Percentiles rank a stretch among this genome's conserved stretches.
Evolutionary conservation across 495 filamentous ascomycete species (phyloP).

Genomic region (Penicillium lagena): DNA sequence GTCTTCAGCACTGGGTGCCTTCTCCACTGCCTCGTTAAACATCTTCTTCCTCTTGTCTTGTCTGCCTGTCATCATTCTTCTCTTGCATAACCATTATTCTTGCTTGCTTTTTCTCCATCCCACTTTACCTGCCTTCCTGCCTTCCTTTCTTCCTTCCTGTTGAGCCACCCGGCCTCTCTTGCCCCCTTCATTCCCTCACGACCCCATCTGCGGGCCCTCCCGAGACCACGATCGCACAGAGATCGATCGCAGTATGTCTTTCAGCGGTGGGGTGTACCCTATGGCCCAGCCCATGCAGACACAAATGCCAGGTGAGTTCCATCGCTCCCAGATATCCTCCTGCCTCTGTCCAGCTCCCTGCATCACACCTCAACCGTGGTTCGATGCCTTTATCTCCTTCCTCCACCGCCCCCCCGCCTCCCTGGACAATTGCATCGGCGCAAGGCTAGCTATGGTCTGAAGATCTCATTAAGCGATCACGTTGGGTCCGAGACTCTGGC

Average conservation of each 20-base stretch:
- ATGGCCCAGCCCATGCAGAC: conserved; percentile 15
- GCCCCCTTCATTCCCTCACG: neutral
- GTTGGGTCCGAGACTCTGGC: no score
- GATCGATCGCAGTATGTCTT: neutral
- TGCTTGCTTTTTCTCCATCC: neutral
- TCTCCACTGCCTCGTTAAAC: no score
- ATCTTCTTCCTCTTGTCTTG: no score
- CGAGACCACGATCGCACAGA: neutral
- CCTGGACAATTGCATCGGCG: no score
- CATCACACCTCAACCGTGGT: no score
- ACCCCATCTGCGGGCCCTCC: neutral
- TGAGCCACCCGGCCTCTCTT: neutral
- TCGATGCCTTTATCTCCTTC: no score
- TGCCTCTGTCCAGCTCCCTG: no score
- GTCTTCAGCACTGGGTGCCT: no score
- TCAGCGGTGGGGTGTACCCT: conserved; percentile 18
- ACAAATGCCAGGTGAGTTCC: conserved; percentile 13
- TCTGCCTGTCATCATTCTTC: no score
- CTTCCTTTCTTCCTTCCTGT: neutral
- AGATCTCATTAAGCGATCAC: no score
- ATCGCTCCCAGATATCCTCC: neutral
- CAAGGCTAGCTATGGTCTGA: no score
- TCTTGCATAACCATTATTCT: neutral
- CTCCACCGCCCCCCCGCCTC: no score
- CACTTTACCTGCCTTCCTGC: neutral